Base-by-base conservation (phyloP, 495 filamentous ascomycete species). In the Xylaria scruposa region DNA sequence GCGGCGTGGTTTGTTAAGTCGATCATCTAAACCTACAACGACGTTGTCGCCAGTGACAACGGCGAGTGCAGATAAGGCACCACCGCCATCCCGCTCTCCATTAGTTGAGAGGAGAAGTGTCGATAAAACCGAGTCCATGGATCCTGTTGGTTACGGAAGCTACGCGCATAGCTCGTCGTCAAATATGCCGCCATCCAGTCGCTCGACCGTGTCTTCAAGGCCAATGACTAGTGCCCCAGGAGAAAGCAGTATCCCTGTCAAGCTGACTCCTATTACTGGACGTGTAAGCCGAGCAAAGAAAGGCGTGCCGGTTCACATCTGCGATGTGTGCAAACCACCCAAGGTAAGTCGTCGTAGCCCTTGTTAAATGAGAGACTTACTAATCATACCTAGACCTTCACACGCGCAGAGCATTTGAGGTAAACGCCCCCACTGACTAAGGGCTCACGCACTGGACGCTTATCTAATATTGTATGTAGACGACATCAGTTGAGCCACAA, bases 401-500 rank as follows among this genome's bases (percentile, higher is more conserved):
- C 94, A 24, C 87, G 94, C 77, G 93, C 93, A 38, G 94, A 97
- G 78, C 94, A 97, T 82, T 82, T 93, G 65, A 90, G 92, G 91
- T 92, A 83, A 80, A 83, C 56, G 2, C 24, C 24, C 46, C 26
- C 17, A 46, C 15, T 40, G 3, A n/a, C 17, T 53, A 44, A 38
- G 19, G 9, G 51, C 62, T 26, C 65, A 38, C 21, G 21, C 44
- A 46, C 26, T 38, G 72, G 19, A 17, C 65, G 24, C 61, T 40
- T 42, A 24, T 13, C 56, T 63, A 71, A 51, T 33, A 68, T 24
- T 77, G 62, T 79, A 69, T 76, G 44, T 66, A 94, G 94, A 80
- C 93, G 94, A 61, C 94, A 97, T 82, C 92, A 97, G 80, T 82
- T 95, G 62, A 95, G 95, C 79, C 94, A 97, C 83, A 90, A 90